A percentile compares a stretch with the other conserved stretches of the same genome.
Evolutionary conservation across 2,329 filamentous ascomycete genomes (phyloP).

Genomic region (Elsinoe perseae): DNA sequence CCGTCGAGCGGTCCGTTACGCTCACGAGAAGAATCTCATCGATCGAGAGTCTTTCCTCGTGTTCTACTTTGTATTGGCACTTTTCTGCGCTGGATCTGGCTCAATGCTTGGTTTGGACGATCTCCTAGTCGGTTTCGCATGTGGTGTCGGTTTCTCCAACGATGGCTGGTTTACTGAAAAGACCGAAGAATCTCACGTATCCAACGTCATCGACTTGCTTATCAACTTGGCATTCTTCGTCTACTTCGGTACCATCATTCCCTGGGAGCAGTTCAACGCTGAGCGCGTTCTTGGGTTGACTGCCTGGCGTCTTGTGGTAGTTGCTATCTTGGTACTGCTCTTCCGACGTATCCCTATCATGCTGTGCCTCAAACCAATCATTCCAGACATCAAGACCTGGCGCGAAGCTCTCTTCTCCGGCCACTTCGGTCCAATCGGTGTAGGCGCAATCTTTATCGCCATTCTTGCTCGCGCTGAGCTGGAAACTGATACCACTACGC

Average conservation of each 20-base stretch:
- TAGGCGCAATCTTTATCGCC: constrained; percentile 91
- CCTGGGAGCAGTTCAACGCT: constrained; percentile 86
- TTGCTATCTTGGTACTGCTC: constrained; percentile 86
- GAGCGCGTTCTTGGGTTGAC: constrained; percentile 58
- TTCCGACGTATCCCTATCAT: constrained; percentile 96
- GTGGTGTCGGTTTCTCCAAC: constrained; percentile 97
- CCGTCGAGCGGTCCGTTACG: constrained; percentile 79
- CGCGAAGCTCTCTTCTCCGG: constrained; percentile 93
- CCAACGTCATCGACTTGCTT: constrained; percentile 95
- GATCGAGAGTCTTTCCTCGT: constrained; percentile 96
- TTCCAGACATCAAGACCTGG: constrained; percentile 97
- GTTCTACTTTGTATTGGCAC: constrained; percentile 93
- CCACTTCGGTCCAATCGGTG: constrained; percentile 95
- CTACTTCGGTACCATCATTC: constrained; percentile 93
- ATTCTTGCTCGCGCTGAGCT: constrained; percentile 90
- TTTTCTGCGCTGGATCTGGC: constrained; percentile 92
- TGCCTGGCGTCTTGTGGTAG: constrained; percentile 87
- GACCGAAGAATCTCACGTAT: constrained; percentile 96
- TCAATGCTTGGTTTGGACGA: constrained; percentile 89
- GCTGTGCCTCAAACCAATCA: constrained; percentile 81
- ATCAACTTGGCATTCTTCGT: constrained; percentile 98
- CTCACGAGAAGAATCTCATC: constrained; percentile 77
- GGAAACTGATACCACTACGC: constrained; percentile 67
- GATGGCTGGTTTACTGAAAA: constrained; percentile 98
- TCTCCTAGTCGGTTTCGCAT: constrained; percentile 85